A percentile compares a stretch with the other conserved stretches of the same genome.
Evolutionary conservation across 305 asterid genomes (phyloP).

Genomic region (Vinca major): DNA sequence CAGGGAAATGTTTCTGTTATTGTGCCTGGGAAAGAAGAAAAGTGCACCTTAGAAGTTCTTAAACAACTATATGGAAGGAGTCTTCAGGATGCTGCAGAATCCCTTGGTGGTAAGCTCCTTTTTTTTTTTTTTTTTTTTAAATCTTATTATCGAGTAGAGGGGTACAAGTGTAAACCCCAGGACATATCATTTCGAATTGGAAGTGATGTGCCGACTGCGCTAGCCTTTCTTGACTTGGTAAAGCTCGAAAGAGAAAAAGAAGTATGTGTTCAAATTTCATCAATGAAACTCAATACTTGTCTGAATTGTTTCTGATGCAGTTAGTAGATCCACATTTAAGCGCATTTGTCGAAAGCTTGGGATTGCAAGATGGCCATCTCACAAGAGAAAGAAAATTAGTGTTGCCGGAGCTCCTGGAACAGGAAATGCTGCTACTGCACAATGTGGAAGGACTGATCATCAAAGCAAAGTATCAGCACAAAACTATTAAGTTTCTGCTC

Average conservation of each 20-base stretch:
- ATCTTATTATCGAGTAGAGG: too few species aligned
- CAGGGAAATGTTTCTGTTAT: neutral
- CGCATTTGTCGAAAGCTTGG: slow-evolving; percentile 43
- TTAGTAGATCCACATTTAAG: slow-evolving; percentile 12
- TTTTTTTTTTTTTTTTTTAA: too few species aligned
- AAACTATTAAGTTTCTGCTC: slow-evolving; percentile 35
- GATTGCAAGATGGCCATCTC: slow-evolving; percentile 47
- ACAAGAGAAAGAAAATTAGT: slow-evolving; percentile 27
- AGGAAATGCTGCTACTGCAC: neutral
- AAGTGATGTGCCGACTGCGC: too few species aligned
- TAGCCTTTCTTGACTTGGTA: too few species aligned
- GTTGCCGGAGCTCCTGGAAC: neutral
- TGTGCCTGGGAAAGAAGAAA: neutral
- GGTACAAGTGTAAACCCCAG: too few species aligned
- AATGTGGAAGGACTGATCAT: neutral
- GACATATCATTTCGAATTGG: too few species aligned
- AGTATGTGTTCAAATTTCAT: neutral
- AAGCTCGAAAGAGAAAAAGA: neutral
- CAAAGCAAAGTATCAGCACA: slow-evolving; percentile 14
- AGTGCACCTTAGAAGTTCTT: slow-evolving; percentile 12
- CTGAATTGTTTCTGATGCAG: slow-evolving; percentile 2
- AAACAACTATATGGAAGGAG: slow-evolving; percentile 3
- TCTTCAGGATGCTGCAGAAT: slow-evolving; percentile 15
- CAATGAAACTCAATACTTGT: neutral
- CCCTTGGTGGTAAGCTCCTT: slow-evolving; percentile 16